These are phyloP conservation scores for Sambucus nigra DNA, from an alignment of 129 eudicot species.

Conservation along the genomic window DNA sequence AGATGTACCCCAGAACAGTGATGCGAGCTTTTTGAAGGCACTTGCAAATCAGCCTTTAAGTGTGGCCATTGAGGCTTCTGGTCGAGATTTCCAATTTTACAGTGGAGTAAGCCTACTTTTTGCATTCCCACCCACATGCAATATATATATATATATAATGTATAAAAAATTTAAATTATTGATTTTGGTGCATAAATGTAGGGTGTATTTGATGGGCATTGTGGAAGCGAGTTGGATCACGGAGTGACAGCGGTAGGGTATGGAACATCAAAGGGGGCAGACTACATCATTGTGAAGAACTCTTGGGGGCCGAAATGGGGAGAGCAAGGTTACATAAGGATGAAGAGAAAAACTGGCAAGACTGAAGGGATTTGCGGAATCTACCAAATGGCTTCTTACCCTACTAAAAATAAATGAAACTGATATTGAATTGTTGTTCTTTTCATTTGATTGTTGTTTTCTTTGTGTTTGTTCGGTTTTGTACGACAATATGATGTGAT, in stretches of 20 bases:
- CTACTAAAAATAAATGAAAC: slow-evolving; percentile 41
- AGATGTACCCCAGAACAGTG: slow-evolving; percentile 75
- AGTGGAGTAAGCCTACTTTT: slow-evolving; percentile 56
- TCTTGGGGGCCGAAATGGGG: slow-evolving; percentile 83
- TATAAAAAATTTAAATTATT: too few species aligned
- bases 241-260: slow-evolving; percentile 77
- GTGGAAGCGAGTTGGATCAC: slow-evolving; percentile 66
- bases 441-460: neutral
- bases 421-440: neutral
- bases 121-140: neutral
- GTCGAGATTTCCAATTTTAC: slow-evolving; percentile 88
- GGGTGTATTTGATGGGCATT: slow-evolving; percentile 71
- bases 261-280: slow-evolving; percentile 50
- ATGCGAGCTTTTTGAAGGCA: slow-evolving; percentile 71
- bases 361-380: slow-evolving; percentile 59
- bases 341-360: slow-evolving; percentile 63
- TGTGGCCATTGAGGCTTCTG: slow-evolving; percentile 82
- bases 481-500: neutral
- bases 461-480: neutral
- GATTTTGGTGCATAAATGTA: neutral
- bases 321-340: slow-evolving; percentile 71
- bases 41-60: slow-evolving; percentile 91
- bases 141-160: neutral
- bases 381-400: slow-evolving; percentile 70
- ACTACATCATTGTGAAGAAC: slow-evolving; percentile 51